Evolutionary conservation across 2,329 filamentous ascomycete genomes (phyloP), one percentile per base, ranked within the genome.

Genomic region (Colletotrichum somersetense): DNA sequence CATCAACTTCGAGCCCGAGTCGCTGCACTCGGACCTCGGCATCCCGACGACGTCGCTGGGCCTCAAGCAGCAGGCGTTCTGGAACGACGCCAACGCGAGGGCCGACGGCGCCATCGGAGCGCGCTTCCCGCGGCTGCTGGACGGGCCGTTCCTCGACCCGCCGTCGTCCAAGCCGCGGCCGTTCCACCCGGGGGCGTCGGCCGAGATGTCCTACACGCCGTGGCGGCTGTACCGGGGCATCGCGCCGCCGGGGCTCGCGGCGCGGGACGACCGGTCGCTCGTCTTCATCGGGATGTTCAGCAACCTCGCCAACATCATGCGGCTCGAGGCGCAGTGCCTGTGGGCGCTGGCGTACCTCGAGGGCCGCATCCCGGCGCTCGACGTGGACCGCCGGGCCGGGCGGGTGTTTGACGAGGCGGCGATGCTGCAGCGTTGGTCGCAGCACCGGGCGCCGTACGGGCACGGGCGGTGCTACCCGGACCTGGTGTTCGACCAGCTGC

Each of bases 281-380:
- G 86, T 84, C 6, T 89, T 89, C 75, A 74, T 84, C 30, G 86
- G 87, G 38, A 80, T 86, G 61, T 77, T 84, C 23, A 82, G 81
- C 74, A 85, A 83, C 71, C 80, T 86, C 67, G 82, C 82, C 74
- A 87, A 84, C 46, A 75, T 81, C 1, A 75, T 85, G 38, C 76
- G 85, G 4, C 81, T 85, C 8, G 85, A 88, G 65, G 75, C 84
- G 2, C 84, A 87, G 64, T 86, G 84, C 2, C 80, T 89, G 3
- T 89, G 87, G 88, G 82, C 89, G 30, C 81, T 86, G 0, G 89
- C 89, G 0, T 92, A 88, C 74, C 83, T 92, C 35, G 80, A 85
- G 30, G 83, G 81, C n/a, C 78, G 82, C 26, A 78, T 91, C 8
- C 69, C 74, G 1, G n/a, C 30, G 1, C 18, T 75, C 6, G 62